Evolutionary conservation across 1,284 basidiomycete genomes (phyloP).

Genomic region (Apiotrichum laibachii): DNA sequence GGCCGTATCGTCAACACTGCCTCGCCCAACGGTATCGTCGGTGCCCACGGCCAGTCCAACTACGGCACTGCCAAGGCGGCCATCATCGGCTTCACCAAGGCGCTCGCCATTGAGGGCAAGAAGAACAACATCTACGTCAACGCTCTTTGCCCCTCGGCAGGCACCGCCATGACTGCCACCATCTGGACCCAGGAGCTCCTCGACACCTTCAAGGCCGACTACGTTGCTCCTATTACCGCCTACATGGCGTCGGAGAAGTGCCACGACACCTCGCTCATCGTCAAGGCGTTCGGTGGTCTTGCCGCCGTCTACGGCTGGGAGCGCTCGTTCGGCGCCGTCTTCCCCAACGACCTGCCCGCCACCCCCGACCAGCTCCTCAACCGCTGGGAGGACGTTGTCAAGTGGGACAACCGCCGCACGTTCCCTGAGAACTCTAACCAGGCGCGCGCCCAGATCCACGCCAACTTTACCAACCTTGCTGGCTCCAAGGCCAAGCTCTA

Average conservation of each 20-base stretch:
- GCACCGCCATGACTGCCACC: conserved; percentile 85
- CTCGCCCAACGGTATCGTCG: conserved; percentile 86
- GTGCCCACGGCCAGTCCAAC: conserved; percentile 87
- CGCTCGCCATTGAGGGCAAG: conserved; percentile 86
- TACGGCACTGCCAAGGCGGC: conserved; percentile 95
- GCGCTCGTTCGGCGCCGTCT: conserved; percentile 68
- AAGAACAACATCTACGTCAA: conserved; percentile 90
- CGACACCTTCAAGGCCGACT: conserved; percentile 76
- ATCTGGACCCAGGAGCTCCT: conserved; percentile 88
- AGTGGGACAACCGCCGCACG: conserved; percentile 77
- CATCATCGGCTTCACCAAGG: conserved; percentile 84
- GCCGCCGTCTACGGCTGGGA: conserved; percentile 92
- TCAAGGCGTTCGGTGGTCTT: conserved; percentile 91
- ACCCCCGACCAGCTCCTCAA: conserved; percentile 73
- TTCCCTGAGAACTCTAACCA: conserved; percentile 70
- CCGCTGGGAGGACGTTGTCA: conserved; percentile 77
- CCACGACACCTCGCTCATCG: conserved; percentile 71
- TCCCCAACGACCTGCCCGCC: conserved; percentile 65
- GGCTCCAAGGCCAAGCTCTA: conserved; percentile 13
- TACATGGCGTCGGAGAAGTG: conserved; percentile 81
- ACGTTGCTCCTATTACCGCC: conserved; percentile 86
- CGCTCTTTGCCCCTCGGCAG: conserved; percentile 83
- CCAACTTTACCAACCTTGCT: conserved; percentile 70
- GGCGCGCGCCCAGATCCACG: conserved; percentile 71
- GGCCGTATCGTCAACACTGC: conserved; percentile 93